These are phyloP conservation scores for Vitis amurensis DNA, from an alignment of 164 flowering plant species.

Conservation along the genomic window DNA sequence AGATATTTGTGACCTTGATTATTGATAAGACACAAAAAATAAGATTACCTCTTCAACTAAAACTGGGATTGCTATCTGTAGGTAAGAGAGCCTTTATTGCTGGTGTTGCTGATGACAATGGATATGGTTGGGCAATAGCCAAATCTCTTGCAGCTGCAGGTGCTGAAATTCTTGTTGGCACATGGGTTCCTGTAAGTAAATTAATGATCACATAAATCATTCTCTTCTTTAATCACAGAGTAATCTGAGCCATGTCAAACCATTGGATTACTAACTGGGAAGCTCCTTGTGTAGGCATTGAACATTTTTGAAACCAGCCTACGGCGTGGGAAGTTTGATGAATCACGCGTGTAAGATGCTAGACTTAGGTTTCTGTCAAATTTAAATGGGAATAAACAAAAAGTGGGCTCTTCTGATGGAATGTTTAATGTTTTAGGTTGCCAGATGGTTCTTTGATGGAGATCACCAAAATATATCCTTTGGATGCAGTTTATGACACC, in stretches of 20 bases:
- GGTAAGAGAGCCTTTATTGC: conserved; percentile 98
- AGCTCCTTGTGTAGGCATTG: conserved; percentile 53
- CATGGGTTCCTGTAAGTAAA: conserved; percentile 96
- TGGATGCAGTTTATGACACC: conserved; percentile 90
- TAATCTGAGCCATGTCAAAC: not conserved
- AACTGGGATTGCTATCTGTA: conserved; percentile 15
- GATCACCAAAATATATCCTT: conserved; percentile 78
- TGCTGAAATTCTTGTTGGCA: conserved; percentile 94
- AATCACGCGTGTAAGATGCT: conserved; percentile 75
- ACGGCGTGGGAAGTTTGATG: conserved; percentile 94
- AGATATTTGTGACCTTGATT: not conserved
- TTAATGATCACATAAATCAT: no score
- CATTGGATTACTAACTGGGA: not conserved
- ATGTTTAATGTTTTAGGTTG: conserved; percentile 43
- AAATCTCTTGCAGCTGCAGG: conserved; percentile 99
- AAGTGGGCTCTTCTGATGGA: not conserved
- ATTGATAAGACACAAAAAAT: not conserved
- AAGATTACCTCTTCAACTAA: not conserved
- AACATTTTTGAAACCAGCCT: conserved; percentile 92
- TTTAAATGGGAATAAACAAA: not conserved
- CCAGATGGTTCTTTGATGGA: conserved; percentile 97
- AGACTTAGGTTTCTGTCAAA: not conserved
- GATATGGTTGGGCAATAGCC: conserved; percentile 99
- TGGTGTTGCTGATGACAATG: conserved; percentile 96
- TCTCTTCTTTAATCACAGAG: not conserved